Conservation (phyloP, 2,329 filamentous ascomycete species). For the Trichoderma sp. region DNA sequence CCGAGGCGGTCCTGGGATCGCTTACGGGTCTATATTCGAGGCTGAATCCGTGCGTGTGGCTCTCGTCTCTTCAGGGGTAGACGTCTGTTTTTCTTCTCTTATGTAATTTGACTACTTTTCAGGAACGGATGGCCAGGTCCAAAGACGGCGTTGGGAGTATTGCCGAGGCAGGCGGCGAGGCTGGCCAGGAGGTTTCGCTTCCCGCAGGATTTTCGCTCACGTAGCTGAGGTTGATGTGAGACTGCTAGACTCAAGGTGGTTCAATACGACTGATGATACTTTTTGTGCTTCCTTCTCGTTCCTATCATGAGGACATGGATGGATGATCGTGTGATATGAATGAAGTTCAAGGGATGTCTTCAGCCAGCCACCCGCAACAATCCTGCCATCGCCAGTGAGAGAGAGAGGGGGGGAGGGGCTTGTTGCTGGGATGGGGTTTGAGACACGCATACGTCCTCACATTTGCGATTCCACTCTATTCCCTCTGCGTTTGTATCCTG, state of each 20-base stretch:
- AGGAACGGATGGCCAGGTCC: slow-evolving; percentile 8
- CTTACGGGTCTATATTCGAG: background rate
- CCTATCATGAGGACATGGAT: too few relatives aligned
- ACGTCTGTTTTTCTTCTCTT: background rate
- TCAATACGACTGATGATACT: slow-evolving; percentile 9
- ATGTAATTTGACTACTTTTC: background rate
- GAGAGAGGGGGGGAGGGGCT: background rate
- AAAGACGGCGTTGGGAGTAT: slow-evolving; percentile 28
- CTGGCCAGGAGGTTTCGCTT: background rate
- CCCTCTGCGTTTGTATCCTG: background rate
- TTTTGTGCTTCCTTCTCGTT: background rate
- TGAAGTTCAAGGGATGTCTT: background rate
- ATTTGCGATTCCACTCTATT: background rate
- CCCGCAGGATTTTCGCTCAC: background rate
- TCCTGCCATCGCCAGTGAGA: background rate
- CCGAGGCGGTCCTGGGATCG: background rate
- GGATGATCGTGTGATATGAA: background rate
- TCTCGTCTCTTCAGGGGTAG: background rate
- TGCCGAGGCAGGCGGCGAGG: slow-evolving; percentile 15
- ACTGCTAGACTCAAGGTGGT: background rate
- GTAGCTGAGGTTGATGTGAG: background rate
- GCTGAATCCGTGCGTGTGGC: background rate
- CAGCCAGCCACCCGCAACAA: background rate
- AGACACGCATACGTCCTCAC: too few relatives aligned
- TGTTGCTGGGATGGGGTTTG: background rate